These are phyloP conservation scores for Stemphylium vesicarium DNA, from an alignment of 2,329 filamentous ascomycete species.

Conservation along the genomic window DNA sequence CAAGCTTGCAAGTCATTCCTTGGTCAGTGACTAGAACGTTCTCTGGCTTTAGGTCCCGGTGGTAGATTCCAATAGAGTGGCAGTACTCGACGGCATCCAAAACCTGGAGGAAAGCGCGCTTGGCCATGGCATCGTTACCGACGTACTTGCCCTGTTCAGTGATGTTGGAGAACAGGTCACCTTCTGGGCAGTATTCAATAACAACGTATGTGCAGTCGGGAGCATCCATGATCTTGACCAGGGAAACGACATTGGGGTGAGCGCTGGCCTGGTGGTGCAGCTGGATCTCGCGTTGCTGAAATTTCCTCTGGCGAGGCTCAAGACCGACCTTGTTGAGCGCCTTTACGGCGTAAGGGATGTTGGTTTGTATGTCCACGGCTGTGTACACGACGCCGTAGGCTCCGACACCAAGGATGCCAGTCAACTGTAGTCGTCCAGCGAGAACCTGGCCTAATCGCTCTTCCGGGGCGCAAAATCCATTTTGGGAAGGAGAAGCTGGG, in stretches of 20 bases:
- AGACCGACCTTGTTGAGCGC: conserved; percentile 93
- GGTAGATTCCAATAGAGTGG: conserved; percentile 92
- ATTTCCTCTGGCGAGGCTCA: conserved; percentile 84
- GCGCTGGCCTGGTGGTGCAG: conserved; percentile 88
- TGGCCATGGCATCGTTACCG: conserved; percentile 87
- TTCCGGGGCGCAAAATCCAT: conserved; percentile 66
- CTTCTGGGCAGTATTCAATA: conserved; percentile 95
- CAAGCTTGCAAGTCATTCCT: conserved; percentile 90
- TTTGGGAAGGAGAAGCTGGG: conserved; percentile 55
- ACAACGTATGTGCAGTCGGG: conserved; percentile 94
- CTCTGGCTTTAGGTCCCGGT: conserved; percentile 96
- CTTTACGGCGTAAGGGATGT: conserved; percentile 91
- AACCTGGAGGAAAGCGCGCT: conserved; percentile 89
- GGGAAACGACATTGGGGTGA: conserved; percentile 91
- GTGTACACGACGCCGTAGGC: conserved; percentile 97
- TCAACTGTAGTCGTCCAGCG: conserved; percentile 82
- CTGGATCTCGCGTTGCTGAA: conserved; percentile 91
- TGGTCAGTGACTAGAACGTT: conserved; percentile 92
- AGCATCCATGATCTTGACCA: conserved; percentile 92
- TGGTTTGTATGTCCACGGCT: conserved; percentile 81
- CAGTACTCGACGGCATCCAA: conserved; percentile 96
- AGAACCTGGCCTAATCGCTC: conserved; percentile 85
- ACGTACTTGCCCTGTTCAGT: conserved; percentile 93
- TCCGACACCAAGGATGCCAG: conserved; percentile 85
- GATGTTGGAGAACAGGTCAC: conserved; percentile 96